phyloP scores from a whole-genome alignment of 2,329 filamentous ascomycete species.

The Ceratocystis cacaofunesta region DNA sequence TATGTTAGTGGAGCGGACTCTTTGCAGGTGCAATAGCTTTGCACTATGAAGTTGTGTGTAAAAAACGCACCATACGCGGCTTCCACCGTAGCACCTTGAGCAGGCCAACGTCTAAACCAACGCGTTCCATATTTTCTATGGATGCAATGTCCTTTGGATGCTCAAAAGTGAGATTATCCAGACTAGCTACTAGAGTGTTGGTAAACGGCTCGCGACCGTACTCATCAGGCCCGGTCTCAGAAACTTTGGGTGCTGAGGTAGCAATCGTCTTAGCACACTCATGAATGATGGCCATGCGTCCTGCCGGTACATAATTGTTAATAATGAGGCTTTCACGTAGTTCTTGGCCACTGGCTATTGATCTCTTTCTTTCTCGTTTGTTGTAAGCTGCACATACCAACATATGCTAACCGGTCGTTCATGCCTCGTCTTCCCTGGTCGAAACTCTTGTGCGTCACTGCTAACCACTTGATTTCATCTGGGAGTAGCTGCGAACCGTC shows the following conservation, averaged over 20 bases:
- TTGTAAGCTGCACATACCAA: conserved; percentile 16
- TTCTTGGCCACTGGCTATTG: background rate
- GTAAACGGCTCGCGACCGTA: conserved; percentile 49
- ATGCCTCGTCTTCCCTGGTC: conserved; percentile 88
- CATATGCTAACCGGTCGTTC: conserved; percentile 69
- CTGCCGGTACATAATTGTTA: conserved; percentile 15
- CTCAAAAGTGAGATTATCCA: conserved; percentile 53
- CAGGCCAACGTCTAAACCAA: conserved; percentile 59
- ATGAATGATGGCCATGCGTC: conserved; percentile 21
- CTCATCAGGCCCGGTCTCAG: conserved; percentile 27
- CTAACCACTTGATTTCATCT: conserved; percentile 92
- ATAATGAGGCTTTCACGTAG: background rate
- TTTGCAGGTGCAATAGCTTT: background rate
- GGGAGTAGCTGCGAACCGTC: conserved; percentile 59
- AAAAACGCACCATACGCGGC: conserved; percentile 54
- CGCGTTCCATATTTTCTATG: conserved; percentile 47
- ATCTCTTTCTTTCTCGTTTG: background rate
- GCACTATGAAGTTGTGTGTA: background rate
- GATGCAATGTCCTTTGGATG: conserved; percentile 48
- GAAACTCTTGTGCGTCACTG: conserved; percentile 95
- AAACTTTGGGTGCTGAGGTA: conserved; percentile 27
- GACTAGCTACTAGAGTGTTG: conserved; percentile 54
- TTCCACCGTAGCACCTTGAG: conserved; percentile 73
- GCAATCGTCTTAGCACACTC: conserved; percentile 39
- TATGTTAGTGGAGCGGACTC: conserved; percentile 4